Evolutionary conservation across 2,329 filamentous ascomycete genomes (phyloP).

Genomic region (Venturia effusa): DNA sequence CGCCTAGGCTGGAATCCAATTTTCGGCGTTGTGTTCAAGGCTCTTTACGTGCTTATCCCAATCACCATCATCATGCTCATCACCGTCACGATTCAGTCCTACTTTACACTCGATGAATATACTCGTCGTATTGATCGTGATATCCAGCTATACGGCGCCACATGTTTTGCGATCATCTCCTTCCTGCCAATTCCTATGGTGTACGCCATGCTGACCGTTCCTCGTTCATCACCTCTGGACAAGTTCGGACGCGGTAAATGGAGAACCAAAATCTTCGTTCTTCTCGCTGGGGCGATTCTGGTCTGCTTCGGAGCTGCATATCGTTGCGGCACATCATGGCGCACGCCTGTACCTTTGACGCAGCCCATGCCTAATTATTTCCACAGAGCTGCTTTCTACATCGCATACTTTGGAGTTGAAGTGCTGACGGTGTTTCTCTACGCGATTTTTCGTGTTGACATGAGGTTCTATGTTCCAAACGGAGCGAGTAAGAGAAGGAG

Average conservation of each 20-base stretch:
- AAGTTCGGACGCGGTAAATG: slow-evolving; percentile 58
- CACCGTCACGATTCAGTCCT: slow-evolving; percentile 49
- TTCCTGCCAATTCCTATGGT: slow-evolving; percentile 55
- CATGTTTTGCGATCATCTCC: slow-evolving; percentile 52
- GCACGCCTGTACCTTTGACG: slow-evolving; percentile 35
- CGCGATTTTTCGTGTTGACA: slow-evolving; percentile 58
- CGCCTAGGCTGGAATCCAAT: slow-evolving; percentile 54
- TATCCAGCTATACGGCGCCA: slow-evolving; percentile 52
- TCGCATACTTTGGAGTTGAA: slow-evolving; percentile 69
- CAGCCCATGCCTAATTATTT: slow-evolving; percentile 57
- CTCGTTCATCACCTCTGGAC: slow-evolving; percentile 36
- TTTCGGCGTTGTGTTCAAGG: slow-evolving; percentile 42
- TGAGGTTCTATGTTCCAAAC: slow-evolving; percentile 64
- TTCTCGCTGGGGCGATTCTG: slow-evolving; percentile 47
- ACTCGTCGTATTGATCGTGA: slow-evolving; percentile 44
- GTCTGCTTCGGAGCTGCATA: slow-evolving; percentile 61
- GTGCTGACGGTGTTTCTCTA: slow-evolving; percentile 59
- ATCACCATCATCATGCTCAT: slow-evolving; percentile 57
- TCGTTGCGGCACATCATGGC: slow-evolving; percentile 50
- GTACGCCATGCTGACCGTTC: slow-evolving; percentile 34
- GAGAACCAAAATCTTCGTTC: slow-evolving; percentile 53
- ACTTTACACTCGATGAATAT: slow-evolving; percentile 51
- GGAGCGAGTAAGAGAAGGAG: slow-evolving; percentile 49
- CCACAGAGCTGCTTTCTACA: slow-evolving; percentile 62
- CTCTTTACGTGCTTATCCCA: slow-evolving; percentile 48